Evolutionary conservation across 306 rosid species (phyloP), one percentile per base, ranked within the genome.

Genomic region (Fragaria ananassa): DNA sequence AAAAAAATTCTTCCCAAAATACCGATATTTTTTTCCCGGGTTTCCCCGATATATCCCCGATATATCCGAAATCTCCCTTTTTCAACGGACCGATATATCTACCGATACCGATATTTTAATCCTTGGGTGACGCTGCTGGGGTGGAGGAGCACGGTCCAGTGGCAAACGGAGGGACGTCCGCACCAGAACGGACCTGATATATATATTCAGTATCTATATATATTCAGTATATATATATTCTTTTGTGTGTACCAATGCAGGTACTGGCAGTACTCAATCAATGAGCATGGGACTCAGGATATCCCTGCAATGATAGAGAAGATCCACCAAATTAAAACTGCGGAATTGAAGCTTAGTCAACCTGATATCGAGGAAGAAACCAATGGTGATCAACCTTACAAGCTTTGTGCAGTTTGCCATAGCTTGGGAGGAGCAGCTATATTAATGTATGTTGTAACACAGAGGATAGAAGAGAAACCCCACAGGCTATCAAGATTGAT

Each of bases 401-500:
- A 84, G 78, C 94, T 94, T 81, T 91, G 96, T 77, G 93, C 93
- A 56, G 77, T 91, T 70, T 78, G 87, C 81, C 97, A 94, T 82
- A 94, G 98, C 82, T 85, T 94, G 86, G 98, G 96, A 78, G 98
- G 98, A 75, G 97, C 96, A 35, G 98, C 88, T 60, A 84, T 86
- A 66, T 45, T 91, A 54, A 94, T 94, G 87, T 90, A 94, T 67
- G 79, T 86, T 78, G 39, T 94, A 69, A 91, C 95, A 5, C 86
- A 81, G 41, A 83, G 87, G 81, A 78, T 86, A 61, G 85, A 85
- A 82, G 94, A 84, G 79, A 94, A 88, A 86, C 91, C 93, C 21
- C 98, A 94, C 62, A 85, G 98, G 74, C 88, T 94, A 64, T 94
- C 98, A 8, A 90, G 97, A 83, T 64, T 94, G 85, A 65, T 94